Base-by-base conservation (phyloP, 805 yeast species). In the Wickerhamiella sergipiensis region DNA sequence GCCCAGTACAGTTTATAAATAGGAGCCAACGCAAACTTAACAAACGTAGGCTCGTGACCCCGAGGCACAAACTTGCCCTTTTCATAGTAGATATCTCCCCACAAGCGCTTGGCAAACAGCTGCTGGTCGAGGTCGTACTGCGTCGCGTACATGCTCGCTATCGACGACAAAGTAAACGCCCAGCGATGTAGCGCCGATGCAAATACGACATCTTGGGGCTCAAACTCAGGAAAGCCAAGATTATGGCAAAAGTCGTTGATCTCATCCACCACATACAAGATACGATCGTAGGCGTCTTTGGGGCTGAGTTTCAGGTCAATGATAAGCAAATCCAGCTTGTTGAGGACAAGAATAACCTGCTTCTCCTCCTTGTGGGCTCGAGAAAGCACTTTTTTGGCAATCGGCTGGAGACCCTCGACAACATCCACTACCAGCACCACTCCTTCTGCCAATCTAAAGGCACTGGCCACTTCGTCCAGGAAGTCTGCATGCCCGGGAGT, bases 401-500 rank as follows among this genome's bases (percentile, higher is more conserved):
- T 71, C n/a, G 53, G 46, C 0, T 83, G 76, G 3, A 87, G 62
- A 0, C 97, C 97, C 63, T 90, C 96, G 1, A 87, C 81, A 1
- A 75, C 81, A 63, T 92, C 98, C n/a, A 90, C 71, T 1, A 86
- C 84, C 1, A 88, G 64, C 0, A 82, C 67, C 0, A 77, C 78
- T 1, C 82, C 78, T 55, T 92, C 97, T 0, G 76, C 74, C 0
- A 81, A 69, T 21, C 77, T 64, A 9, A 80, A 64, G 0, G 84
- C 75, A 0, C 77, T 73, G 0, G 78, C 72, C 3, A 78, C 67
- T 57, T 92, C 97, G 61, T 87, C 96, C 26, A 72, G 67, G 60
- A 92, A 92, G 60, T 87, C 81, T 0, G 77, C 75, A 65, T 92
- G 97, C 0, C 99, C 99, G 0, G 99, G 99, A 0, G 95, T 71